Evolutionary conservation across 805 yeast species (phyloP), one percentile per base, ranked within the genome.

Genomic region (Pichia cabralensis): DNA sequence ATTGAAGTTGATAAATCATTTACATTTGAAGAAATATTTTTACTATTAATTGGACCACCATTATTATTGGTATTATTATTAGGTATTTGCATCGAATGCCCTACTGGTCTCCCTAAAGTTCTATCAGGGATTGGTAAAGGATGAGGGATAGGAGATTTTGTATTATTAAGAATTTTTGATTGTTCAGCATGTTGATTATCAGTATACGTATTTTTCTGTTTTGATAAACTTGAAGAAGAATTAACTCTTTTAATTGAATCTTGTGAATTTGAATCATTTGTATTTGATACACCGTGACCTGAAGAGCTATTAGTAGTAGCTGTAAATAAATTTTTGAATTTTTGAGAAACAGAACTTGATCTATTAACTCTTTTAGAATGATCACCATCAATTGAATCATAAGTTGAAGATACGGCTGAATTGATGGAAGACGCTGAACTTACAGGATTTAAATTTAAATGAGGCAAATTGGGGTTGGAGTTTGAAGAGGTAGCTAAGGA

Each of bases 271-370:
- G 20, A 24, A 9, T 39, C 26, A 21, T 30, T 30, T 22, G 8
- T 15, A 15, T 24, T 17, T 10, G 15, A n/a, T n/a, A n/a, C n/a
- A n/a, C n/a, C n/a, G n/a, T n/a, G n/a, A n/a, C n/a, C n/a, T n/a
- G n/a, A n/a, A n/a, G n/a, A n/a, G n/a, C n/a, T n/a, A n/a, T n/a
- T n/a, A n/a, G n/a, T n/a, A n/a, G n/a, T 11, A 25, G 20, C 34
- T 26, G 20, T 20, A 27, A 56, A 56, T 8, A 57, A 30, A 32
- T 40, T 51, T 40, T 54, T 55, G 26, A 57, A 52, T 34, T 50
- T 48, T 24, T 49, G 52, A 10, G 58, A 46, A 36, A 56, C 46
- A 4, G 62, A 56, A 26, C 56, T 45, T 16, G 48, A 39, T 26
- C 61, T 37, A 16, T 35, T 34, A n/a, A 38, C 12, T 21, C 26